Evolutionary conservation across 225 moss, liverwort and hornwort genomes (phyloP).

Genomic region (Polytrichum commune): DNA sequence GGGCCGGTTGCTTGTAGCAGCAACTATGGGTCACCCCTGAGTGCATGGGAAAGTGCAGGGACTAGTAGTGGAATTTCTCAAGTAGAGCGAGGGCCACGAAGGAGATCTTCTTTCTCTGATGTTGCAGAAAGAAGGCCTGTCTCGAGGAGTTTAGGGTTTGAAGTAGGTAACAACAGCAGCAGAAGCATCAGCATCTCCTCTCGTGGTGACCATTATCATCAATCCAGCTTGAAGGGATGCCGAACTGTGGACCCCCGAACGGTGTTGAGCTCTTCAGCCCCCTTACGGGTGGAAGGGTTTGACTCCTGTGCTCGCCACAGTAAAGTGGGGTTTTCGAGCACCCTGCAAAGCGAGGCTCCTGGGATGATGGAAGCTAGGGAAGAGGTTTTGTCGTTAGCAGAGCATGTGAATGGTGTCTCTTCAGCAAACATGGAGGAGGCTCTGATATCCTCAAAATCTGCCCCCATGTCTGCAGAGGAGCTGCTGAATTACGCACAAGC

Average conservation of each 20-base stretch:
- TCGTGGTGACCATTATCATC: slow-evolving; percentile 6
- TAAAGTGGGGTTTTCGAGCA: background rate
- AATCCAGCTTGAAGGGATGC: background rate
- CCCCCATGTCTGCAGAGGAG: slow-evolving; percentile 1
- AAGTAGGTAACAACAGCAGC: slow-evolving; percentile 20
- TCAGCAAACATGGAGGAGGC: background rate
- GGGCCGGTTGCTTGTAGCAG: slow-evolving; percentile 29
- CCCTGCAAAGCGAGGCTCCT: slow-evolving; percentile 1
- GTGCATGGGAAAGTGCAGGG: slow-evolving; percentile 26
- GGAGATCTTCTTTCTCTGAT: slow-evolving; percentile 19
- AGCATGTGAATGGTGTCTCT: background rate
- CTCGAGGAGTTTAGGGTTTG: slow-evolving; percentile 39
- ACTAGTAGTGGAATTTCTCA: slow-evolving; percentile 16
- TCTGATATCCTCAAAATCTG: background rate
- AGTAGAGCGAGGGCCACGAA: slow-evolving; percentile 26
- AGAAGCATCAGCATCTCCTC: background rate
- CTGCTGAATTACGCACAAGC: slow-evolving; percentile 8
- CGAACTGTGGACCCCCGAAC: background rate
- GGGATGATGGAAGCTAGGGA: slow-evolving; percentile 10
- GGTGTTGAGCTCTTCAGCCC: background rate
- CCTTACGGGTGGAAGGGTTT: slow-evolving; percentile 1
- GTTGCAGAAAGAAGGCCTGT: slow-evolving; percentile 15
- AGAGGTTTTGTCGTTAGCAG: background rate
- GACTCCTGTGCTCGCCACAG: background rate
- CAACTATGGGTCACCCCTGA: slow-evolving; percentile 25